Evolutionary conservation across 345 rosid species (phyloP), one percentile per base, ranked within the genome.

Genomic region (Lumnitzera racemosa): DNA sequence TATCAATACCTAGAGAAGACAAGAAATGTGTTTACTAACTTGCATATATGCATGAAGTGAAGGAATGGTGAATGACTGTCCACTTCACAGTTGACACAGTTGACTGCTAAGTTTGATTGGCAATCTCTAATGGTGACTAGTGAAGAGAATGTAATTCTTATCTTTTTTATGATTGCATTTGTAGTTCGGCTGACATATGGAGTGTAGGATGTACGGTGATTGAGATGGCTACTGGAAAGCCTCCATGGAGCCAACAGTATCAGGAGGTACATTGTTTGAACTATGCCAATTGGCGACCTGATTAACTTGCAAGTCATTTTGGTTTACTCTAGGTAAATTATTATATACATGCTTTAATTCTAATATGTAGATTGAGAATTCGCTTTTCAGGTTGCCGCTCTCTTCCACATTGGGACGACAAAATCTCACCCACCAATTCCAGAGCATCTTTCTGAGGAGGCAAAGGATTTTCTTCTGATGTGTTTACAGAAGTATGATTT

Each of bases 201-300:
- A 89, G 96, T 54, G 91, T 92, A 20, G 98, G 96, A 29, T 92
- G 98, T 70, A 92, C 98, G 23, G 91, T 92, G 66, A 92, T 92
- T 57, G 98, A 92, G 78, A 92, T 92, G 96, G 98, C 96, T 49
- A 87, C 96, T 4, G 96, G 98, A 68, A 89, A 92, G 76, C 94
- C 96, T 76, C 96, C 98, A 14, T 89, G 96, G 98, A 92, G 96
- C 65, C 88, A 87, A 74, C 90, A 89, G 68, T 92, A 81, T 70
- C 91, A 92, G 68, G 96, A 89, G 96, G 98, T 89, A 78, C 13
- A 52, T 36, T 36, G 16, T 25, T 24, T 59, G 58, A 62, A 36
- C 69, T 55, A 49, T 41, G 61, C 62, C 59, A 62, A 36, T 27
- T 27, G 31, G 5, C 1, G 31, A 27, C 31, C 31, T 27, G 31